Evolutionary conservation across 1,284 basidiomycete species (phyloP).

Genomic region (Ganoderma sp.): DNA sequence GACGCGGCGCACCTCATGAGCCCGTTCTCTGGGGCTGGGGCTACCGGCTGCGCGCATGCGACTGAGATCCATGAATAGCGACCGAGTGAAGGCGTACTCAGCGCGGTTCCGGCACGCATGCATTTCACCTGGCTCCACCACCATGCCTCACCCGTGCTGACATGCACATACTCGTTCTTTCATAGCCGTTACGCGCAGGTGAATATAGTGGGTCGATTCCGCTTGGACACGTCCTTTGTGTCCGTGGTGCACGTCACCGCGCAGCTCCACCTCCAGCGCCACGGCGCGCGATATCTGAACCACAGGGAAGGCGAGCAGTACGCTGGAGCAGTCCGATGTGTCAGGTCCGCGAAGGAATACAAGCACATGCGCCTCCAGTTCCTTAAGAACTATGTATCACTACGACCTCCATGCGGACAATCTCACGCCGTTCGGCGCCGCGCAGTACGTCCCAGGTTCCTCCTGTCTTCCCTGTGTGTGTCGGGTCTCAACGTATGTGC

Average conservation of each 20-base stretch:
- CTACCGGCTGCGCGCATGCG: conserved; percentile 17
- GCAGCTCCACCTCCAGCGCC: conserved; percentile 72
- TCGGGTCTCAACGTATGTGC: too few relatives aligned
- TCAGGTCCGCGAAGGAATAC: conserved; percentile 52
- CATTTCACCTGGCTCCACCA: neutral
- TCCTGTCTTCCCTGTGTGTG: too few relatives aligned
- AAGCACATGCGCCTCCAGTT: conserved; percentile 62
- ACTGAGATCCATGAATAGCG: neutral
- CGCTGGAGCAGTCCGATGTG: conserved; percentile 44
- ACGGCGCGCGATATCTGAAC: conserved; percentile 84
- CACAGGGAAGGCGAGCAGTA: conserved; percentile 45
- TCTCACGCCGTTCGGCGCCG: conserved; percentile 73
- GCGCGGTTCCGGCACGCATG: neutral
- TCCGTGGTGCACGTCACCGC: neutral
- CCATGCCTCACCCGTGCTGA: neutral
- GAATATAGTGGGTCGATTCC: conserved; percentile 28
- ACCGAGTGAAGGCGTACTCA: neutral
- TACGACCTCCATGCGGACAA: conserved; percentile 65
- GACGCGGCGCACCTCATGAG: conserved; percentile 58
- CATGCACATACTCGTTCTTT: neutral
- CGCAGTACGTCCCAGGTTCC: conserved; percentile 58
- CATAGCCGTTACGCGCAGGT: conserved; percentile 12
- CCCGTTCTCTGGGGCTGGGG: conserved; percentile 52
- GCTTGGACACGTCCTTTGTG: neutral
- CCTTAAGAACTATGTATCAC: conserved; percentile 55